Evolutionary conservation across 768 basidiomycete species (phyloP).

Genomic region (Hygrophoropsis aurantiaca): DNA sequence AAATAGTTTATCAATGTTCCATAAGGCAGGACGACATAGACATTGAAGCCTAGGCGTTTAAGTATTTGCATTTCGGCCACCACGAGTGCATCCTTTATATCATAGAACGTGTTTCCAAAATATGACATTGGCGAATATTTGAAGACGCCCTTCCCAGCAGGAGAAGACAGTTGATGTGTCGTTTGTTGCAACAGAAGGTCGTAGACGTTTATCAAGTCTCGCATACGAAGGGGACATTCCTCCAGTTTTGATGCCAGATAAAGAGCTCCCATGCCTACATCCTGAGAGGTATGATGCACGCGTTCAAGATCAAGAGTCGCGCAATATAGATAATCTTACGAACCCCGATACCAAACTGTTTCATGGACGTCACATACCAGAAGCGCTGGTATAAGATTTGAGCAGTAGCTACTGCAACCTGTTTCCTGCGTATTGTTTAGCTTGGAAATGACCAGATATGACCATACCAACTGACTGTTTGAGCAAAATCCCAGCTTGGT

Average conservation of each 20-base stretch:
- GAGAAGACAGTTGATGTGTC: slow-evolving; percentile 44
- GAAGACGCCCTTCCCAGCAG: slow-evolving; percentile 41
- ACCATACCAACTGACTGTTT: slow-evolving; percentile 63
- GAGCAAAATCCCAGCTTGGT: slow-evolving; percentile 89
- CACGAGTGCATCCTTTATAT: slow-evolving; percentile 90
- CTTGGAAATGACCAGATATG: slow-evolving; percentile 2
- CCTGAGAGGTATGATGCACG: slow-evolving; percentile 42
- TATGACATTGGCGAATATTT: slow-evolving; percentile 86
- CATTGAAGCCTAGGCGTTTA: slow-evolving; percentile 94
- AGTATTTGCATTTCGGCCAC: slow-evolving; percentile 97
- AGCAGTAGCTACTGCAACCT: slow-evolving; percentile 95
- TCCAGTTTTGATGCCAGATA: slow-evolving; percentile 90
- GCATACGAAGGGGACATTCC: slow-evolving; percentile 87
- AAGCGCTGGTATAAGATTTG: slow-evolving; percentile 96
- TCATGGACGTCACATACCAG: slow-evolving; percentile 94
- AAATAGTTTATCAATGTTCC: slow-evolving; percentile 94
- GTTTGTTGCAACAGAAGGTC: slow-evolving; percentile 83
- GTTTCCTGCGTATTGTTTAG: slow-evolving; percentile 57
- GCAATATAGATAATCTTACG: slow-evolving; percentile 29
- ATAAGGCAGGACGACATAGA: slow-evolving; percentile 90
- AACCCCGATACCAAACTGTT: slow-evolving; percentile 91
- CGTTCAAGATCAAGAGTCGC: slow-evolving; percentile 7
- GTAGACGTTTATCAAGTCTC: slow-evolving; percentile 93
- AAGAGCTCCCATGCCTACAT: slow-evolving; percentile 85
- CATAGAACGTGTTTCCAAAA: slow-evolving; percentile 87